Conservation (phyloP, 1,284 basidiomycete species). For the Cystobasidium slooffiae region DNA sequence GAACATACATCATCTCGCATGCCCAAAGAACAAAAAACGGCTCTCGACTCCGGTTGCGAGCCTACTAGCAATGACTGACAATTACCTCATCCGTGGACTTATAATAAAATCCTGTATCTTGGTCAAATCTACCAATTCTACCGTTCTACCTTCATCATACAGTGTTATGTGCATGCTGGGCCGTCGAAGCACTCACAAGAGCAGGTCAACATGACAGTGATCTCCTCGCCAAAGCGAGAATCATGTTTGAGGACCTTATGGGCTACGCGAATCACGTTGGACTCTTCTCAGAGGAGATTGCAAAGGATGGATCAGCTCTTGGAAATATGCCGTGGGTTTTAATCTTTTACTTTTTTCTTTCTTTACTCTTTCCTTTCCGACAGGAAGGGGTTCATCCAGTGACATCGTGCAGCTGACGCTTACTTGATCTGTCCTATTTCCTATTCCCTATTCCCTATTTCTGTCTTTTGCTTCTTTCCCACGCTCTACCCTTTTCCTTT, state of each 20-base stretch:
- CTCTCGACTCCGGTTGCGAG: no score
- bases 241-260: conserved; percentile 76
- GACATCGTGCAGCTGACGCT: neutral
- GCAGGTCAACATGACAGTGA: conserved; percentile 74
- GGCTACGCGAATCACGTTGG: conserved; percentile 70
- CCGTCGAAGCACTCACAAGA: conserved; percentile 81
- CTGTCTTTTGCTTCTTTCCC: neutral
- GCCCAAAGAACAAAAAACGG: no score
- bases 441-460: neutral
- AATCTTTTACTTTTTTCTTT: no score
- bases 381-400: no score
- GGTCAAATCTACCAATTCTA: conserved; percentile 63
- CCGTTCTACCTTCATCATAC: neutral
- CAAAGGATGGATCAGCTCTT: conserved; percentile 44
- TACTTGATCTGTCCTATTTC: neutral
- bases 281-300: conserved; percentile 71
- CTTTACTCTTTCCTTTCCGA: no score
- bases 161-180: conserved; percentile 61
- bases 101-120: conserved; percentile 49
- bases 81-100: conserved; percentile 2
- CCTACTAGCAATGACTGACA: neutral
- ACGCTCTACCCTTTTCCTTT: neutral
- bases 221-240: conserved; percentile 70
- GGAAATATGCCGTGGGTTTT: conserved; percentile 51
- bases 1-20: no score